Conservation (phyloP, 2,329 filamentous ascomycete species). For the Pseudomassariella vexata region DNA sequence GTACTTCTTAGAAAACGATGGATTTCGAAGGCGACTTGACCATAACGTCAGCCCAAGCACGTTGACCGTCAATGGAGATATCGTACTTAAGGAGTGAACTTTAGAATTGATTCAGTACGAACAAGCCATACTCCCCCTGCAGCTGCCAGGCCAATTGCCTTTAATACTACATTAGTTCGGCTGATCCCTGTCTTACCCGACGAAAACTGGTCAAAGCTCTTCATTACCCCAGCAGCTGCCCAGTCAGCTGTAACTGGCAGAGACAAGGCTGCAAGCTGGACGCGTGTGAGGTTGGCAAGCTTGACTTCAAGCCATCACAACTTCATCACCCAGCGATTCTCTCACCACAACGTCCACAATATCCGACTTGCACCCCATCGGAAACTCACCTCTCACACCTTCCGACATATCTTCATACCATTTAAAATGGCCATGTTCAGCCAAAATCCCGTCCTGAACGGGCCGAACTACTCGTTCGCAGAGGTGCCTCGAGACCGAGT, state of each 20-base stretch:
- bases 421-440: slow-evolving; percentile 61
- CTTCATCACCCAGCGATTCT: slow-evolving; percentile 7
- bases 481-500: slow-evolving; percentile 49
- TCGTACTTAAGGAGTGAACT: too few species aligned
- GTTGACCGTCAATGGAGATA: too few species aligned
- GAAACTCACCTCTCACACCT: slow-evolving; percentile 2
- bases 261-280: slow-evolving; percentile 47
- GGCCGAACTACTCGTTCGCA: slow-evolving; percentile 63
- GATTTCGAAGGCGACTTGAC: background rate
- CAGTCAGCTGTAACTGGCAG: slow-evolving; percentile 8
- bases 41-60: too few species aligned
- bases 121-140: too few species aligned
- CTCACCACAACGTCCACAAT: slow-evolving; percentile 6
- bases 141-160: too few species aligned
- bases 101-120: too few species aligned
- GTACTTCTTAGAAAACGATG: slow-evolving; percentile 9
- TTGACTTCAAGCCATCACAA: slow-evolving; percentile 9
- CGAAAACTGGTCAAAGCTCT: too few species aligned
- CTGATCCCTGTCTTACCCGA: too few species aligned
- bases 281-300: slow-evolving; percentile 13
- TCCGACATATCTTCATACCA: slow-evolving; percentile 2
- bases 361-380: slow-evolving; percentile 6
- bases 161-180: too few species aligned
- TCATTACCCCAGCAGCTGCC: too few species aligned
- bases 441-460: slow-evolving; percentile 64